Conservation (phyloP, 2,329 filamentous ascomycete species). For the Dryadomyces quercus-mongolicae region DNA sequence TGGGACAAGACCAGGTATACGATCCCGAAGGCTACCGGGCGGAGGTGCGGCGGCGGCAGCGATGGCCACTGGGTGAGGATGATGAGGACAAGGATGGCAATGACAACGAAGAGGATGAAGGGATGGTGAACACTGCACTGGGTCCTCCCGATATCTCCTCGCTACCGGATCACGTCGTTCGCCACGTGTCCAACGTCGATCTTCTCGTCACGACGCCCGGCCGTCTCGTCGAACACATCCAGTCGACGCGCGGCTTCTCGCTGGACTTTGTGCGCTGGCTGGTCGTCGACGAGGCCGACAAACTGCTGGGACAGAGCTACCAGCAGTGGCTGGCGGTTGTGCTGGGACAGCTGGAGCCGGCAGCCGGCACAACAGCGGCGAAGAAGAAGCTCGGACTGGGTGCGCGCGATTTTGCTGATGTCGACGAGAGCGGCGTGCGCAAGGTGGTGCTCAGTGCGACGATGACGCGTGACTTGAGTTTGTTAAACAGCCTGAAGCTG, state of each 20-base stretch:
- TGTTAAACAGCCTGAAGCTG: constrained; percentile 62
- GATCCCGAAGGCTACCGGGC: constrained; percentile 46
- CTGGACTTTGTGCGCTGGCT: constrained; percentile 75
- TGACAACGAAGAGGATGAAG: neutral
- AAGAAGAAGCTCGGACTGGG: constrained; percentile 23
- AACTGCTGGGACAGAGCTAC: constrained; percentile 80
- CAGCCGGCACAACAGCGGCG: too few relatives aligned
- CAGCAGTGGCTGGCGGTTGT: constrained; percentile 78
- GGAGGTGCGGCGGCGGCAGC: constrained; percentile 20
- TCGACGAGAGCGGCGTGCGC: constrained; percentile 43
- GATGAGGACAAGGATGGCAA: constrained; percentile 19
- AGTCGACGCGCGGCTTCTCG: constrained; percentile 69
- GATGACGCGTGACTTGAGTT: constrained; percentile 75
- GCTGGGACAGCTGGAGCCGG: constrained; percentile 47
- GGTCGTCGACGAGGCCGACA: constrained; percentile 88
- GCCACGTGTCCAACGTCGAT: constrained; percentile 63
- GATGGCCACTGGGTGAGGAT: constrained; percentile 23
- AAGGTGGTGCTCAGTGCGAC: constrained; percentile 88
- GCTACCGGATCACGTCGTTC: constrained; percentile 42
- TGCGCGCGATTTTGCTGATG: constrained; percentile 39
- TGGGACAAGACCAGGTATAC: constrained; percentile 42
- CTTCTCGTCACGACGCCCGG: constrained; percentile 87
- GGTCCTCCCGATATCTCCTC: constrained; percentile 9
- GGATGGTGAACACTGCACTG: too few relatives aligned
- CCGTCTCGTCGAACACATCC: constrained; percentile 80